A percentile compares a stretch with the other conserved stretches of the same genome.
These are phyloP conservation scores for Boechera divaricarpa DNA, from an alignment of 345 rosid genomes.

Conservation along the genomic window DNA sequence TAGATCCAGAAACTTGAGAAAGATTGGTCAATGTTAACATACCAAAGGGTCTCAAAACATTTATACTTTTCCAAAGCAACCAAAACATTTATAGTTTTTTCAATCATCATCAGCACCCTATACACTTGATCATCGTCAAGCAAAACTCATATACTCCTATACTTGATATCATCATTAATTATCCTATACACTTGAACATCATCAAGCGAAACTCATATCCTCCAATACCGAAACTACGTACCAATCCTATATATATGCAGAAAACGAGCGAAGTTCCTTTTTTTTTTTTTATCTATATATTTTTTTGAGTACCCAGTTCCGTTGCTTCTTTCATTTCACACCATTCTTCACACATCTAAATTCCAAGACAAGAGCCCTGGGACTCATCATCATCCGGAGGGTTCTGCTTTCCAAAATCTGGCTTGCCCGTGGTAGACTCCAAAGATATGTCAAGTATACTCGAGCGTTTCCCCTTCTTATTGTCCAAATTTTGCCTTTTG, in stretches of 20 bases:
- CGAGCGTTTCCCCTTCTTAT: conserved; percentile 54
- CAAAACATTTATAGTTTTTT: too few species aligned
- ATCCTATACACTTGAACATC: background rate
- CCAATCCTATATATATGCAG: background rate
- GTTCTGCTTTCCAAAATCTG: background rate
- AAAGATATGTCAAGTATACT: conserved; percentile 71
- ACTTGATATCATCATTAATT: background rate
- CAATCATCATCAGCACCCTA: too few species aligned
- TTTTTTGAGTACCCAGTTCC: background rate
- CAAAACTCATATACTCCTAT: too few species aligned
- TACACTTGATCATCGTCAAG: too few species aligned
- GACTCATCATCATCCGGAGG: background rate
- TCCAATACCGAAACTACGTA: background rate
- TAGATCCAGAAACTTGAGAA: too few species aligned
- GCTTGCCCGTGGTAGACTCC: background rate
- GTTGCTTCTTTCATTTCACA: background rate
- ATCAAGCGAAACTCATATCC: background rate
- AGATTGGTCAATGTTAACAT: too few species aligned
- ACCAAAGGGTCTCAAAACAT: too few species aligned
- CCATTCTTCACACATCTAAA: background rate
- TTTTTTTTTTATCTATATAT: too few species aligned
- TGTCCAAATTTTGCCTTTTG: conserved; percentile 49
- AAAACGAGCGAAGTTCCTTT: background rate
- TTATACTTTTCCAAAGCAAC: too few species aligned
- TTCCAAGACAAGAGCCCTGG: background rate